These are phyloP conservation scores for Seiridium unicorne DNA, from an alignment of 2,329 filamentous ascomycete genomes.

Conservation along the genomic window DNA sequence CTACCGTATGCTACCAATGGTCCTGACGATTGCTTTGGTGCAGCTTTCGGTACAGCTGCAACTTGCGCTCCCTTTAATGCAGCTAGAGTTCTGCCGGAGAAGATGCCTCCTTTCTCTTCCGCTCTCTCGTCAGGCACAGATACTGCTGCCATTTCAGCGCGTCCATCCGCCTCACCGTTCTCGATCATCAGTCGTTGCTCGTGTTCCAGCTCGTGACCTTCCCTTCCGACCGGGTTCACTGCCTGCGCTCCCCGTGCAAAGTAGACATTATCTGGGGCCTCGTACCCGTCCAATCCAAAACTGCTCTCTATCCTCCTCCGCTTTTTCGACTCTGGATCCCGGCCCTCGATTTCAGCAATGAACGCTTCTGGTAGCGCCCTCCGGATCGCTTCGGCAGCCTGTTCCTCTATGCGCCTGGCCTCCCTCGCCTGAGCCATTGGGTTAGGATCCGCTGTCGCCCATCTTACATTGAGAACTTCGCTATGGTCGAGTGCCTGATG, in stretches of 20 bases:
- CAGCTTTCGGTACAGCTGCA: constrained; percentile 52
- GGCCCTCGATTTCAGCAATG: constrained; percentile 89
- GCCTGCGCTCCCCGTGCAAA: constrained; percentile 76
- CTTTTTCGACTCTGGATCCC: constrained; percentile 83
- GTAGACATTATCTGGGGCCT: constrained; percentile 92
- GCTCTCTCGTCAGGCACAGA: constrained; percentile 37
- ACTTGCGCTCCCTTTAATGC: constrained; percentile 65
- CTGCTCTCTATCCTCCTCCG: constrained; percentile 84
- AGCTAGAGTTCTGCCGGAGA: constrained; percentile 79
- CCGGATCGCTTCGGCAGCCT: constrained; percentile 90
- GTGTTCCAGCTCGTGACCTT: constrained; percentile 63
- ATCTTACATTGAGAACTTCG: constrained; percentile 92
- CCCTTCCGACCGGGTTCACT: constrained; percentile 56
- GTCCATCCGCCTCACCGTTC: constrained; percentile 47
- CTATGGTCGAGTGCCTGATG: constrained; percentile 89
- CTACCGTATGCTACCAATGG: constrained; percentile 88
- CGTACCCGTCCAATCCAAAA: constrained; percentile 87
- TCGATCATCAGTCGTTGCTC: constrained; percentile 60
- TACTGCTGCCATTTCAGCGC: constrained; percentile 35
- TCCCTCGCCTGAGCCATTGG: constrained; percentile 92
- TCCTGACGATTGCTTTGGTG: constrained; percentile 54
- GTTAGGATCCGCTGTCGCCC: constrained; percentile 96
- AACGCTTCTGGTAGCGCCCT: constrained; percentile 86
- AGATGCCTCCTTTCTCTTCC: constrained; percentile 60
- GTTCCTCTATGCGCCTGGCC: constrained; percentile 84